Evolutionary conservation across 371 early-diverging fungal genomes (phyloP).

Genomic region (Rhizopus microsporus): DNA sequence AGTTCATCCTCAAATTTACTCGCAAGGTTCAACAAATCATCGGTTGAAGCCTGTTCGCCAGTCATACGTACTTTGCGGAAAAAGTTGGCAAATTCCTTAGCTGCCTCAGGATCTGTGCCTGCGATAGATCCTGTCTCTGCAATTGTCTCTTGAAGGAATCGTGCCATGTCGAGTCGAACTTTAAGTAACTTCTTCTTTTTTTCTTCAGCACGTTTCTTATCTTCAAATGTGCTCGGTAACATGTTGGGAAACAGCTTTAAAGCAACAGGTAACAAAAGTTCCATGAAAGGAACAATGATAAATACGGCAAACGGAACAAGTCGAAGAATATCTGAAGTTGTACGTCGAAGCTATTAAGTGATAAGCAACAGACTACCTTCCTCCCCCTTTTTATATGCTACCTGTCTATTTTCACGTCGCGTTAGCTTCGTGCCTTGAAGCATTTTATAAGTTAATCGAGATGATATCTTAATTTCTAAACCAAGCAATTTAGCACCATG

Average conservation of each 20-base stretch:
- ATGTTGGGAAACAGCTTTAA: conserved; percentile 94
- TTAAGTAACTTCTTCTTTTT: conserved; percentile 64
- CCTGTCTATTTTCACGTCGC: conserved; percentile 90
- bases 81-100: conserved; percentile 77
- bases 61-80: conserved; percentile 82
- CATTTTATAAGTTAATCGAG: conserved; percentile 76
- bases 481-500: conserved; percentile 92
- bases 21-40: conserved; percentile 79
- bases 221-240: conserved; percentile 93
- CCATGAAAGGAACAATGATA: conserved; percentile 93
- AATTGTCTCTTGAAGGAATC: conserved; percentile 90
- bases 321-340: conserved; percentile 82
- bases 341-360: conserved; percentile 65
- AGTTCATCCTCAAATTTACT: conserved; percentile 86
- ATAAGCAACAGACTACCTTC: too few relatives aligned
- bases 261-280: conserved; percentile 86
- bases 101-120: conserved; percentile 57
- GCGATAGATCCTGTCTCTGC: conserved; percentile 64
- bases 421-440: conserved; percentile 79
- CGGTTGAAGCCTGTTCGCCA: conserved; percentile 78
- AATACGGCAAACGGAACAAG: conserved; percentile 92
- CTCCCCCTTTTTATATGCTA: conserved; percentile 20
- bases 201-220: conserved; percentile 63
- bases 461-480: conserved; percentile 86
- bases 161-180: conserved; percentile 88